Evolutionary conservation across 164 flowering plant species (phyloP), one percentile per base, ranked within the genome.

Genomic region (Malania oleifera): DNA sequence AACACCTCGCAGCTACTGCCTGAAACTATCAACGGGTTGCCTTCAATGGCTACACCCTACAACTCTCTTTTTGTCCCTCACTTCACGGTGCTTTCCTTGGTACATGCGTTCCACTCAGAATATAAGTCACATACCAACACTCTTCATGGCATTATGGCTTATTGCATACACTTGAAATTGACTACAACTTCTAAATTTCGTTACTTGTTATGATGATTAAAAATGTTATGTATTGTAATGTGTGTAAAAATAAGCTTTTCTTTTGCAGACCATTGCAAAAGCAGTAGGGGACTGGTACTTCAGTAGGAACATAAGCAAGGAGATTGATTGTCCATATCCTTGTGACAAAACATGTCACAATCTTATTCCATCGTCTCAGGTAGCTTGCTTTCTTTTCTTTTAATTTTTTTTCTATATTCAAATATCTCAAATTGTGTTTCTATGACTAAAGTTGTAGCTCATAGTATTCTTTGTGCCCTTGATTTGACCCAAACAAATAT

Each of bases 211-310:
- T n/a, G n/a, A n/a, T n/a, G n/a, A n/a, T n/a, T n/a, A n/a, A n/a
- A n/a, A n/a, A n/a, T n/a, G n/a, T n/a, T n/a, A n/a, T n/a, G n/a
- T n/a, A n/a, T n/a, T n/a, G n/a, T n/a, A 31, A 31, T 31, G 35
- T 31, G 35, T 4, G 35, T 31, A 31, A 31, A 31, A 11, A 37
- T n/a, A n/a, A n/a, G 0, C 1, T 43, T 43, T 43, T 44, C 54
- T 31, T 27, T 50, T 65, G 10, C 87, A 92, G 98, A 82, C 86
- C 41, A 82, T 92, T 57, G 82, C 96, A 64, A 77, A 79, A 67
- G 81, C 88, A 48, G 91, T 92, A 40, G 98, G 98, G 0, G 88
- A 87, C 65, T 92, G 97, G 98, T 89, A 85, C 61, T 92, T 84
- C 26, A 70, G 77, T 51, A 71, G 96, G 69, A 70, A 38, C 7